A percentile compares a stretch with the other conserved stretches of the same genome.
phyloP scores from a whole-genome alignment of 306 rosid genomes.

The Prinsepia uniflora region DNA sequence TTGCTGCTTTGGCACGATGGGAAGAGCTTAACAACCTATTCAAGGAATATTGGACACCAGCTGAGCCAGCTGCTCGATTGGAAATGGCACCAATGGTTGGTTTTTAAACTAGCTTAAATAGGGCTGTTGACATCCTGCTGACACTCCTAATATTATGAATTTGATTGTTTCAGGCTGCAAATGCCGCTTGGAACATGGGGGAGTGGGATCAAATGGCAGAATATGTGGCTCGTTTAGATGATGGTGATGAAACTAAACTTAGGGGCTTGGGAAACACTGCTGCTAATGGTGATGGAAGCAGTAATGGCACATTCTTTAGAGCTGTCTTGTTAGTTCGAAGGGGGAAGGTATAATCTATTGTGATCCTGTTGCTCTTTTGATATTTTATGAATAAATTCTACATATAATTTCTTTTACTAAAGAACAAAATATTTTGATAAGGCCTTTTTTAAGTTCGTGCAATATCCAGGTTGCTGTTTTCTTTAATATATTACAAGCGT shows the following conservation, averaged over 20 bases:
- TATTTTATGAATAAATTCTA: neutral
- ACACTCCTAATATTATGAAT: conserved; percentile 11
- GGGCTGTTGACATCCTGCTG: conserved; percentile 17
- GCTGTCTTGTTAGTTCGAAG: conserved; percentile 84
- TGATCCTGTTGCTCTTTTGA: conserved; percentile 1
- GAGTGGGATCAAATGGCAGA: conserved; percentile 99
- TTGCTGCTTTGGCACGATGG: conserved; percentile 99
- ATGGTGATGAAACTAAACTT: conserved; percentile 94
- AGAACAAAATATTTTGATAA: no score
- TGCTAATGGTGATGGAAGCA: conserved; percentile 85
- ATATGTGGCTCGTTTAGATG: conserved; percentile 88
- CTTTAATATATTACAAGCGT: neutral
- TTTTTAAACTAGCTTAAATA: conserved; percentile 20
- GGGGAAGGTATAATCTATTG: conserved; percentile 64
- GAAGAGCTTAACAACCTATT: conserved; percentile 86
- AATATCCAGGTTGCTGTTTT: neutral
- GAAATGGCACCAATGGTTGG: conserved; percentile 99
- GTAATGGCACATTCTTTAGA: conserved; percentile 89
- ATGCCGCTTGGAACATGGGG: conserved; percentile 99
- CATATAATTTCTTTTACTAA: no score
- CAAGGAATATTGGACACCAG: conserved; percentile 96
- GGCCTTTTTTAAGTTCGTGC: neutral
- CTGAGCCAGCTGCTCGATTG: conserved; percentile 89
- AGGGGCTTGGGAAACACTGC: conserved; percentile 76
- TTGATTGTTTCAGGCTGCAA: conserved; percentile 67